Evolutionary conservation across 768 basidiomycete genomes (phyloP).

Genomic region (Phylloporus sp.): DNA sequence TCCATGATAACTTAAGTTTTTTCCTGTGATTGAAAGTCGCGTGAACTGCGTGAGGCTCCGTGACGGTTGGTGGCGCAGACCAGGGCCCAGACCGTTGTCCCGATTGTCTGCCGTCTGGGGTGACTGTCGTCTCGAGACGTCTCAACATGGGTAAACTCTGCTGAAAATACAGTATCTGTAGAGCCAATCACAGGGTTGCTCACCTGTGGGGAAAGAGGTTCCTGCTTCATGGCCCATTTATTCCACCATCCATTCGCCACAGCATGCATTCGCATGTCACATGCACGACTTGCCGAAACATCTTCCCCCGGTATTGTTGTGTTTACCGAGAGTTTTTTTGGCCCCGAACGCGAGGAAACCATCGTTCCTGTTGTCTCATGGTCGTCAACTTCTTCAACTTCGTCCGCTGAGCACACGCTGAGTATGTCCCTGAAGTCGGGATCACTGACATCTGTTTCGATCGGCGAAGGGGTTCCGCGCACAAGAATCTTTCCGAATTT

Average conservation of each 20-base stretch:
- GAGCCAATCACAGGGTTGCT: slow-evolving; percentile 12
- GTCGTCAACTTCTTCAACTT: slow-evolving; percentile 38
- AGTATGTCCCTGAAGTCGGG: slow-evolving; percentile 47
- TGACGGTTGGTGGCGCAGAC: slow-evolving; percentile 25
- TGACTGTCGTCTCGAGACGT: slow-evolving; percentile 47
- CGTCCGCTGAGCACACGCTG: slow-evolving; percentile 40
- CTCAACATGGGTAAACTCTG: slow-evolving; percentile 35
- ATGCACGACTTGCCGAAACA: slow-evolving; percentile 17
- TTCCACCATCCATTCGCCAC: slow-evolving; percentile 51
- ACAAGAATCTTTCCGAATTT: slow-evolving; percentile 23
- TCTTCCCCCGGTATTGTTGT: slow-evolving; percentile 30
- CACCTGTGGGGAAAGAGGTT: slow-evolving; percentile 15
- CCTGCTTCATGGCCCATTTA: slow-evolving; percentile 41
- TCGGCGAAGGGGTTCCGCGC: slow-evolving; percentile 26
- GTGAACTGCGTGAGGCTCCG: slow-evolving; percentile 16
- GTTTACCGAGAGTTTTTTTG: slow-evolving; percentile 26
- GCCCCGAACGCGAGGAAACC: slow-evolving; percentile 33
- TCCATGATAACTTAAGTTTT: slow-evolving; percentile 9
- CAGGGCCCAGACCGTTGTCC: slow-evolving; percentile 25
- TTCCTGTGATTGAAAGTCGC: slow-evolving; percentile 19
- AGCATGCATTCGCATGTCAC: slow-evolving; percentile 33
- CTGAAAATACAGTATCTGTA: slow-evolving; percentile 7
- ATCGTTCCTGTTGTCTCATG: slow-evolving; percentile 26
- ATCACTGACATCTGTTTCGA: slow-evolving; percentile 20
- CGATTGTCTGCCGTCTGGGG: slow-evolving; percentile 40